Conservation (phyloP, 169 alveolate species). For the Cryptosporidium ubiquitum region DNA sequence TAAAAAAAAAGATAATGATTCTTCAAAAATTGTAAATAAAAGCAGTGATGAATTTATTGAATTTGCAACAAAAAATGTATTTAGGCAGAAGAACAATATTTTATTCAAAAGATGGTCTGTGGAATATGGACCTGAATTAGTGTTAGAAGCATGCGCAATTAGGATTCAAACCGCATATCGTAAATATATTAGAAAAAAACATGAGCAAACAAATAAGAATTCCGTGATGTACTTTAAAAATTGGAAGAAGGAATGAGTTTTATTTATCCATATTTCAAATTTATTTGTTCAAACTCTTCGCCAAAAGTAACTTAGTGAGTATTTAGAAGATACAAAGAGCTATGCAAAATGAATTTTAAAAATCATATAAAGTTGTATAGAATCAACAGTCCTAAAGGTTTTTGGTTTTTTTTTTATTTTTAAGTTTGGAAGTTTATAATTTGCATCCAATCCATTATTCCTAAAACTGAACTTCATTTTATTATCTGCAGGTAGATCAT, state of each 20-base stretch:
- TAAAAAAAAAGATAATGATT: neutral
- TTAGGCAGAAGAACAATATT: constrained; percentile 6
- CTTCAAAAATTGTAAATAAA: neutral
- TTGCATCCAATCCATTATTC: neutral
- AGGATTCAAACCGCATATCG: constrained; percentile 65
- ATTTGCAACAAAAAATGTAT: constrained; percentile 46
- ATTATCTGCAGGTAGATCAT: constrained; percentile 67
- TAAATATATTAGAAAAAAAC: constrained; percentile 14
- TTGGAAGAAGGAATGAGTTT: neutral
- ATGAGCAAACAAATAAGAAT: neutral
- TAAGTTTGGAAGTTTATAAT: neutral
- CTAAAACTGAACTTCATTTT: neutral
- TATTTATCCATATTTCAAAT: neutral
- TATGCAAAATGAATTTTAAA: neutral
- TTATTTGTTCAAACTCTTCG: neutral
- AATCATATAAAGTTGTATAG: neutral
- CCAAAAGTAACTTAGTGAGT: neutral
- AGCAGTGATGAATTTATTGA: constrained; percentile 19
- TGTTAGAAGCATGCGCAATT: constrained; percentile 67
- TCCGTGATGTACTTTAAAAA: neutral
- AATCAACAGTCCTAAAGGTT: neutral
- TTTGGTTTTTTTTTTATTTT: constrained; percentile 18
- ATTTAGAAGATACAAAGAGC: neutral
- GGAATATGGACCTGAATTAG: constrained; percentile 63
- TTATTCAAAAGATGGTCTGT: constrained; percentile 54